phyloP scores from a whole-genome alignment of 768 basidiomycete genomes.

The Termitomyces sp. region DNA sequence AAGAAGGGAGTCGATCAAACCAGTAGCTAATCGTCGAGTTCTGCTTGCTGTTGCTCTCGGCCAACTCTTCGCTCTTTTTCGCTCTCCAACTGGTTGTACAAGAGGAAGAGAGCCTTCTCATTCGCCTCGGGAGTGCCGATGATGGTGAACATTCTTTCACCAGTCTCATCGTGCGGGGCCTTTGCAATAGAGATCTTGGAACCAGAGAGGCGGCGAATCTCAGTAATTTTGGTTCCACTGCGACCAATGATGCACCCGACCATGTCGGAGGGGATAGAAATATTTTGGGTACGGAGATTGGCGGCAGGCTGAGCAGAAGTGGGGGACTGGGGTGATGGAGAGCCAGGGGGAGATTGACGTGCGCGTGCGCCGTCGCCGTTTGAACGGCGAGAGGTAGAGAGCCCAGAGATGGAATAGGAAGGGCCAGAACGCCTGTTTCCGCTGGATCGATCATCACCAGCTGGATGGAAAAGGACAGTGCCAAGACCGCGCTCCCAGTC shows the following conservation, averaged over 20 bases:
- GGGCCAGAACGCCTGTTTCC: conserved; percentile 47
- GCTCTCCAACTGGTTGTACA: conserved; percentile 95
- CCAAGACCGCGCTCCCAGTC: conserved; percentile 95
- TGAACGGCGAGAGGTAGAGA: conserved; percentile 50
- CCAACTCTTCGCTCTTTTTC: conserved; percentile 94
- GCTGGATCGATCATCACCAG: conserved; percentile 61
- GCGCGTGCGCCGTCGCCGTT: conserved; percentile 52
- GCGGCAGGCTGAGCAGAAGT: conserved; percentile 53
- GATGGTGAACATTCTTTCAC: conserved; percentile 99
- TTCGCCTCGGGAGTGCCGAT: conserved; percentile 94
- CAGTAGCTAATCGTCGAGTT: conserved; percentile 39
- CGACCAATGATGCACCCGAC: conserved; percentile 96
- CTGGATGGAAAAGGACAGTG: conserved; percentile 94
- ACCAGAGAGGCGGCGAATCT: conserved; percentile 96
- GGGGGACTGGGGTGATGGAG: conserved; percentile 41
- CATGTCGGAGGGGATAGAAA: conserved; percentile 99
- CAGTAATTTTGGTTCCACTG: conserved; percentile 96
- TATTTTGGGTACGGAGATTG: conserved; percentile 96
- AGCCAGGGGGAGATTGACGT: conserved; percentile 44
- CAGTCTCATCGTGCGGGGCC: conserved; percentile 98
- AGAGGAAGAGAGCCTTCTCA: conserved; percentile 94
- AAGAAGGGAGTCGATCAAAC: neutral
- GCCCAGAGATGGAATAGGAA: conserved; percentile 38
- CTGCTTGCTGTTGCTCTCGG: conserved; percentile 74
- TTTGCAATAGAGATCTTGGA: conserved; percentile 99